Conservation (phyloP, 2,329 filamentous ascomycete species). For the Pseudogymnoascus sp. region DNA sequence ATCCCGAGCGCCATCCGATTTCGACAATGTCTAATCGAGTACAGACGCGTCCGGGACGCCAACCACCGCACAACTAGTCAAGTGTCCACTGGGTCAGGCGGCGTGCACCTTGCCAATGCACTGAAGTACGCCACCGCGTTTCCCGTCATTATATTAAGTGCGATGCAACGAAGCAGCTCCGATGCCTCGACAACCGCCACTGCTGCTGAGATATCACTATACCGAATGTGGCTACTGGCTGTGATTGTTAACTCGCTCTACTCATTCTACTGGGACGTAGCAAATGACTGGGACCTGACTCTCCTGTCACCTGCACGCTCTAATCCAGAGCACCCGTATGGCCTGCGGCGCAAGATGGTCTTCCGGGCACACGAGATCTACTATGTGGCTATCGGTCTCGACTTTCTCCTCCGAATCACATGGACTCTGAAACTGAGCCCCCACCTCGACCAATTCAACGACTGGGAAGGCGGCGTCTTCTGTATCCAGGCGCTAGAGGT, state of each 20-base stretch:
- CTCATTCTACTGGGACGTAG: conserved; percentile 97
- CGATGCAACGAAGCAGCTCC: conserved; percentile 57
- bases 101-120: conserved; percentile 86
- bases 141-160: conserved; percentile 75
- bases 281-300: conserved; percentile 92
- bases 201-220: conserved; percentile 36
- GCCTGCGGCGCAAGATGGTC: conserved; percentile 63
- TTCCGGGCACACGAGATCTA: conserved; percentile 68
- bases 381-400: conserved; percentile 69
- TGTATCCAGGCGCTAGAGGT: conserved; percentile 81
- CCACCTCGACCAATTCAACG: conserved; percentile 72
- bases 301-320: conserved; percentile 56
- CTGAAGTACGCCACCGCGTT: conserved; percentile 92
- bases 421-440: conserved; percentile 85
- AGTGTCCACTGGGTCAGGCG: conserved; percentile 57
- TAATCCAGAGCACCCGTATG: conserved; percentile 61
- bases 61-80: conserved; percentile 38
- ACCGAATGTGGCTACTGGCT: conserved; percentile 58
- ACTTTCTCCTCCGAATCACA: conserved; percentile 75
- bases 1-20: conserved; percentile 79
- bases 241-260: conserved; percentile 80
- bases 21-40: conserved; percentile 87
- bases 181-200: conserved; percentile 30
- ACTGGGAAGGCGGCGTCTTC: conserved; percentile 84
- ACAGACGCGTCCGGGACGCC: conserved; percentile 56